Conservation (phyloP, 2,329 filamentous ascomycete species). For the Diaporthe vexans region DNA sequence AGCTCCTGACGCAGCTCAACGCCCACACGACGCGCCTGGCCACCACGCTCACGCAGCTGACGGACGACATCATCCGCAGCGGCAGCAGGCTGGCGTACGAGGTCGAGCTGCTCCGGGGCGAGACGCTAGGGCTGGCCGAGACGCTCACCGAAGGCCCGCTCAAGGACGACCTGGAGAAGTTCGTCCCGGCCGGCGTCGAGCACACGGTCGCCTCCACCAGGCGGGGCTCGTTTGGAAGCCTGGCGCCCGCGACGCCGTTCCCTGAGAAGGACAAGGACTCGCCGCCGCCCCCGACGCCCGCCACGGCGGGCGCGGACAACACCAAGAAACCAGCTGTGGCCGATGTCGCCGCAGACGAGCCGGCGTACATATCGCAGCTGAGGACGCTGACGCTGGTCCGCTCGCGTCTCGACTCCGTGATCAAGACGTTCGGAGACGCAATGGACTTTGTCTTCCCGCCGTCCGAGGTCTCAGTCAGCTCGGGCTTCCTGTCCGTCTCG, state of each 20-base stretch:
- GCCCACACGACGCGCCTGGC: slow-evolving; percentile 89
- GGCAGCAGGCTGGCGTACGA: slow-evolving; percentile 92
- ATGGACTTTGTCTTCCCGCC: slow-evolving; percentile 96
- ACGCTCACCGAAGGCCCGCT: slow-evolving; percentile 73
- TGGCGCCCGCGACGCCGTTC: slow-evolving; percentile 45
- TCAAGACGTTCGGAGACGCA: slow-evolving; percentile 92
- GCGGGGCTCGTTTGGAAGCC: slow-evolving; percentile 37
- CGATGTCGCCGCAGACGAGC: slow-evolving; percentile 58
- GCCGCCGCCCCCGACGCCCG: slow-evolving; percentile 39
- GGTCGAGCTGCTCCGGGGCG: slow-evolving; percentile 92
- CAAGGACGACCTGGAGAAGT: slow-evolving; percentile 78
- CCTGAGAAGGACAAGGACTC: slow-evolving; percentile 39
- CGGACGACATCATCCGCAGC: slow-evolving; percentile 93
- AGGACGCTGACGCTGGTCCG: slow-evolving; percentile 88
- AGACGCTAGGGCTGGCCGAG: slow-evolving; percentile 85
- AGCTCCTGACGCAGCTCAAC: slow-evolving; percentile 88
- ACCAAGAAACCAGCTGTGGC: neutral
- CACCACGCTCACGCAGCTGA: slow-evolving; percentile 85
- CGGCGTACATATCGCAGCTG: slow-evolving; percentile 81
- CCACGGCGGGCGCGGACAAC: slow-evolving; percentile 8
- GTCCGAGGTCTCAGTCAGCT: slow-evolving; percentile 85
- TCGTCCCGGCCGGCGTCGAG: slow-evolving; percentile 71
- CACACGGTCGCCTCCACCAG: slow-evolving; percentile 47
- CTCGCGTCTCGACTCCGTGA: slow-evolving; percentile 86
- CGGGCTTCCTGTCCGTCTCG: slow-evolving; percentile 90